These are phyloP conservation scores for Piedraia hortae DNA, from an alignment of 2,329 filamentous ascomycete genomes.

Conservation along the genomic window DNA sequence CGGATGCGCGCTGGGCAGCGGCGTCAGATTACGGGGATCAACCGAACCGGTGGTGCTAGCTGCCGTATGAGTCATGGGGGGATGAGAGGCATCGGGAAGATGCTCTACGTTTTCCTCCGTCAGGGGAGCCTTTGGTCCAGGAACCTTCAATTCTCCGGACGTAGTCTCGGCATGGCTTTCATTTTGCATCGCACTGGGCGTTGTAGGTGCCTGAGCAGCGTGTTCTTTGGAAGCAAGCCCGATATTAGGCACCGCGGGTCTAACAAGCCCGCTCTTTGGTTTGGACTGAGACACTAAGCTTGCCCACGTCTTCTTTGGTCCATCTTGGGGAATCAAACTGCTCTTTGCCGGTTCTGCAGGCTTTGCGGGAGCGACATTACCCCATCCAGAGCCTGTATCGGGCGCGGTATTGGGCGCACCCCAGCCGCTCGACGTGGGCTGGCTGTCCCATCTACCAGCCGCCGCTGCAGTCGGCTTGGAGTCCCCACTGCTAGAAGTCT, in stretches of 20 bases:
- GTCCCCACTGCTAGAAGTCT: no score
- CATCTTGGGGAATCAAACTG: constrained; percentile 11
- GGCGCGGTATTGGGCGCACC: no score
- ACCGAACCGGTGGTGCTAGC: constrained; percentile 78
- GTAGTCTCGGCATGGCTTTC: background rate
- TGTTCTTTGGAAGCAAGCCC: constrained; percentile 10
- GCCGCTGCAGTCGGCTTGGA: no score
- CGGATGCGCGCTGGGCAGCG: constrained; percentile 29
- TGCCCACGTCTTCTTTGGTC: constrained; percentile 25
- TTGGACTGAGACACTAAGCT: constrained; percentile 23
- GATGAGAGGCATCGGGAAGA: constrained; percentile 53
- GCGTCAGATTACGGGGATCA: constrained; percentile 44
- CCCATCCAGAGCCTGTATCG: constrained; percentile 8
- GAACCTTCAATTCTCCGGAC: constrained; percentile 19
- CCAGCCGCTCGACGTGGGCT: constrained; percentile 15
- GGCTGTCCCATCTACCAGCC: constrained; percentile 5
- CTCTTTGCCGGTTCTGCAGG: constrained; percentile 13
- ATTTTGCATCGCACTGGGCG: background rate
- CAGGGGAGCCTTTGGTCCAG: constrained; percentile 52
- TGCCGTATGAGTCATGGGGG: constrained; percentile 52
- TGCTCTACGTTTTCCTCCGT: constrained; percentile 84
- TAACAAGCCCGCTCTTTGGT: constrained; percentile 18
- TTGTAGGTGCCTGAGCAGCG: constrained; percentile 1
- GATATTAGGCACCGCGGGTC: constrained; percentile 8
- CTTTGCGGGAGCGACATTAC: constrained; percentile 7